These are phyloP conservation scores for Aspergillus carbonarius DNA, from an alignment of 2,329 filamentous ascomycete genomes.

Conservation along the genomic window DNA sequence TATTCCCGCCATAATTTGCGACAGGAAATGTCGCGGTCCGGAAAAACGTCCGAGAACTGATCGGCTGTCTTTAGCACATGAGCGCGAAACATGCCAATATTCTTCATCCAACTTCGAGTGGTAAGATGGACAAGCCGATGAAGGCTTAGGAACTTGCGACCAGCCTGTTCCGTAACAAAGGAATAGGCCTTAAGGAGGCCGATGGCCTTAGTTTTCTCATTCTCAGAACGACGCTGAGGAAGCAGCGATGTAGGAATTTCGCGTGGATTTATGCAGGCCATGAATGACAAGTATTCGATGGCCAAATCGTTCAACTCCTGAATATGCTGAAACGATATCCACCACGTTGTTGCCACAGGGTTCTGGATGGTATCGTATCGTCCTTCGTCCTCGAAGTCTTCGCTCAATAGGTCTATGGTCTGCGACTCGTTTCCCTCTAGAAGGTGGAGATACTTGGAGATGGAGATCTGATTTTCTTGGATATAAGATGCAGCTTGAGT, in stretches of 20 bases:
- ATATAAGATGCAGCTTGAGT: slow-evolving; percentile 25
- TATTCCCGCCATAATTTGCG: no score
- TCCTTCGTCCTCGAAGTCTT: slow-evolving; percentile 8
- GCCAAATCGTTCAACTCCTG: slow-evolving; percentile 30
- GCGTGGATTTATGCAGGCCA: slow-evolving; percentile 32
- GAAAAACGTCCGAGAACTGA: no score
- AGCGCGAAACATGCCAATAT: no score
- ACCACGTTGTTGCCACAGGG: slow-evolving; percentile 5
- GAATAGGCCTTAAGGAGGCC: slow-evolving; percentile 22
- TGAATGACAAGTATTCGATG: slow-evolving; percentile 35
- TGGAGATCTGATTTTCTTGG: slow-evolving; percentile 2
- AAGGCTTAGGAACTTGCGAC: slow-evolving; percentile 15
- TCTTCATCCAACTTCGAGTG: slow-evolving; percentile 23
- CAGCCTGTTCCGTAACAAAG: slow-evolving; percentile 12
- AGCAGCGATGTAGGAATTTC: slow-evolving; percentile 37
- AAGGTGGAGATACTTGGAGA: slow-evolving; percentile 4
- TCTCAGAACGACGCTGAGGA: slow-evolving; percentile 18
- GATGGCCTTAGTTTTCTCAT: slow-evolving; percentile 28
- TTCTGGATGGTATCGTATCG: slow-evolving; percentile 10
- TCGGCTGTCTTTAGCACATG: no score
- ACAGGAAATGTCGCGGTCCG: no score
- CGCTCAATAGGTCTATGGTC: slow-evolving; percentile 8
- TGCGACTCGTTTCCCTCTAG: slow-evolving; percentile 2
- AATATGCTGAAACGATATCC: slow-evolving; percentile 13
- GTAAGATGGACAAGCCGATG: slow-evolving; percentile 33